Evolutionary conservation across 352 stramenopile genomes (phyloP), one percentile per base, ranked within the genome.

Genomic region (Globisporangium irregulare): DNA sequence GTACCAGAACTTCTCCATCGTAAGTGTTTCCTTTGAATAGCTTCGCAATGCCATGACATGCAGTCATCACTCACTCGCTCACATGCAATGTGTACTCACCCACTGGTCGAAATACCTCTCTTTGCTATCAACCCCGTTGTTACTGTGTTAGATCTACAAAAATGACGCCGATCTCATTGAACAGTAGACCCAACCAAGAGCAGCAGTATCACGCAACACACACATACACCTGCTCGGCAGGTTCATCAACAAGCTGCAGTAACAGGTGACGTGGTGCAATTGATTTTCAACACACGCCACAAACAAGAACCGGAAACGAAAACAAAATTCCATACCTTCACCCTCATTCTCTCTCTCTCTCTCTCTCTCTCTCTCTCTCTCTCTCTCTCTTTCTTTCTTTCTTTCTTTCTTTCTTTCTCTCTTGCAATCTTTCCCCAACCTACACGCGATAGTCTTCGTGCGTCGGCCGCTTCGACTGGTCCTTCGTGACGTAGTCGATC

Each of bases 401-500:
- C 22, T 24, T 24, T 24, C 22, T 24, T 24, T 24, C 22, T 24
- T 24, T 24, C 22, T 24, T 6, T 27, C 48, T 59, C 27, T 60
- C 54, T 18, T 18, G 15, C 9, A 36, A 64, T 15, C 15, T 20
- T 22, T 59, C 54, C 15, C 8, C 32, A 22, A 4, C 22, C 68
- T 85, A 91, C 61, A 92, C 58, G 50, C 66, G 61, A 55, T 91
- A 94, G 66, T 82, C 75, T 50, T 81, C 70, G 10, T 76, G 72
- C 59, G 79, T 75, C 15, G 84, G 80, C 18, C 71, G 78, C 54
- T 79, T 78, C 18, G 70, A 68, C 68, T 93, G 88, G 67, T 94
- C 79, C 73, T 94, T 96, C 29, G 88, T 94, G 60, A 96, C 75
- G 64, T 85, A 92, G 64, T 96, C 88, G 75, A 96, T 92, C 32